Evolutionary conservation across 2,329 filamentous ascomycete species (phyloP).

Genomic region (Blumeria graminis): DNA sequence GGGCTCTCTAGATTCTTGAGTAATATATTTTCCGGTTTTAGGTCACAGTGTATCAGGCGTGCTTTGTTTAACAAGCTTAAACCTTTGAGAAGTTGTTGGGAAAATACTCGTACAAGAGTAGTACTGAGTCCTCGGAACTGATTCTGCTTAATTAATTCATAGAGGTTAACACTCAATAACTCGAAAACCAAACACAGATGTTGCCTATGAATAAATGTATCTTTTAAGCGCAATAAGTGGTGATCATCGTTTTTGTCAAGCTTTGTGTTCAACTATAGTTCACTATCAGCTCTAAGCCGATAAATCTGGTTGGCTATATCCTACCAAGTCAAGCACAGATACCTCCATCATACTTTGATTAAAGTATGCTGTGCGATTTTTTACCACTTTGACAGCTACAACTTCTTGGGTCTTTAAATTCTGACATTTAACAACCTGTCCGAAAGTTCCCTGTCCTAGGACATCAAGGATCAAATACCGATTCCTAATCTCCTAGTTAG

Average conservation of each 20-base stretch:
- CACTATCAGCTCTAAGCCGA: neutral
- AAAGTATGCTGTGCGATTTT: slow-evolving; percentile 97
- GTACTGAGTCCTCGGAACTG: slow-evolving; percentile 95
- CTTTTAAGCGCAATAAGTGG: slow-evolving; percentile 78
- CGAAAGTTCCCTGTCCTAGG: slow-evolving; percentile 88
- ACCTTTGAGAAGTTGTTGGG: slow-evolving; percentile 85
- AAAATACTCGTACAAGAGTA: slow-evolving; percentile 88
- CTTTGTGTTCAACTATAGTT: slow-evolving; percentile 65
- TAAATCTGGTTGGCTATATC: slow-evolving; percentile 11
- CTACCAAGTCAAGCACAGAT: slow-evolving; percentile 78
- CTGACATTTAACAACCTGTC: slow-evolving; percentile 96
- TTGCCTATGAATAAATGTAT: slow-evolving; percentile 94
- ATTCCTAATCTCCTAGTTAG: slow-evolving; percentile 32
- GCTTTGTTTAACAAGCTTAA: slow-evolving; percentile 86
- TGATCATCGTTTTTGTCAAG: slow-evolving; percentile 99
- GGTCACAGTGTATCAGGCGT: slow-evolving; percentile 85
- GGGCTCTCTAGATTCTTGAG: slow-evolving; percentile 96
- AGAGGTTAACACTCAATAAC: slow-evolving; percentile 85
- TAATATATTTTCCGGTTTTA: slow-evolving; percentile 95
- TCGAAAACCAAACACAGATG: slow-evolving; percentile 95
- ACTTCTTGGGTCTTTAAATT: slow-evolving; percentile 97
- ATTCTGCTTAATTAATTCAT: slow-evolving; percentile 98
- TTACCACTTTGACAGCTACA: slow-evolving; percentile 96
- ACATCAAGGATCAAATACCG: slow-evolving; percentile 94
- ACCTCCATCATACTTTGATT: slow-evolving; percentile 99